phyloP scores from a whole-genome alignment of 805 yeast genomes.

The Metschnikowia dekortorum region DNA sequence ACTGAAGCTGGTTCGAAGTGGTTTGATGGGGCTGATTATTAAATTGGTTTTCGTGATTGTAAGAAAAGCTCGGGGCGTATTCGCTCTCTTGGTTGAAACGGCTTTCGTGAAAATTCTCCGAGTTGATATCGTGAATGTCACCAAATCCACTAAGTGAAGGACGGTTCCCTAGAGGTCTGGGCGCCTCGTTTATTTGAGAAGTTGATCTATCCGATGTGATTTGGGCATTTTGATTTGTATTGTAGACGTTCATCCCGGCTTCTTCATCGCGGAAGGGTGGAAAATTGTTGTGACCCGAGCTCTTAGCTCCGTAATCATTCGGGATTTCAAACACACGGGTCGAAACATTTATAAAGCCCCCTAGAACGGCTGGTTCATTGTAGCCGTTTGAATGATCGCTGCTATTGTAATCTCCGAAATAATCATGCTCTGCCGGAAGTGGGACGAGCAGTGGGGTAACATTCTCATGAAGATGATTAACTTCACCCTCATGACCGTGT shows the following conservation, averaged over 20 bases:
- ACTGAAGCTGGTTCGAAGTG: not conserved
- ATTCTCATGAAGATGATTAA: conserved; percentile 9
- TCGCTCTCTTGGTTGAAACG: not conserved
- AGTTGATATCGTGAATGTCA: not conserved
- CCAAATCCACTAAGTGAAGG: not conserved
- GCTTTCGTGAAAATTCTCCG: not conserved
- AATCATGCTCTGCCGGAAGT: conserved; percentile 12
- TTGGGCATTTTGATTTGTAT: not conserved
- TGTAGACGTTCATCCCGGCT: not conserved
- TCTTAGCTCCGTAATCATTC: not conserved
- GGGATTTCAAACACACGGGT: conserved; percentile 10
- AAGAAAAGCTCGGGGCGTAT: not conserved
- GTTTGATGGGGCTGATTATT: conserved; percentile 1
- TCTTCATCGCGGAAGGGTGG: not conserved
- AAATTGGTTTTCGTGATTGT: not conserved
- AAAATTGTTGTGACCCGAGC: not conserved
- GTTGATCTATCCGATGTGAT: not conserved
- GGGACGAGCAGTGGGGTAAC: conserved; percentile 17
- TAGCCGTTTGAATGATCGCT: not conserved
- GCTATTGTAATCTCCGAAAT: conserved; percentile 12
- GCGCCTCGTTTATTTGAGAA: not conserved
- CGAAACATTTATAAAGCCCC: conserved; percentile 10
- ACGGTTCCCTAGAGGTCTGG: not conserved
- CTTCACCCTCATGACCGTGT: conserved; percentile 6
- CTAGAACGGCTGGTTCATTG: conserved; percentile 1